Evolutionary conservation across 1,139 yeast genomes (phyloP), one percentile per base, ranked within the genome.

Genomic region (Pichia cactophila): DNA sequence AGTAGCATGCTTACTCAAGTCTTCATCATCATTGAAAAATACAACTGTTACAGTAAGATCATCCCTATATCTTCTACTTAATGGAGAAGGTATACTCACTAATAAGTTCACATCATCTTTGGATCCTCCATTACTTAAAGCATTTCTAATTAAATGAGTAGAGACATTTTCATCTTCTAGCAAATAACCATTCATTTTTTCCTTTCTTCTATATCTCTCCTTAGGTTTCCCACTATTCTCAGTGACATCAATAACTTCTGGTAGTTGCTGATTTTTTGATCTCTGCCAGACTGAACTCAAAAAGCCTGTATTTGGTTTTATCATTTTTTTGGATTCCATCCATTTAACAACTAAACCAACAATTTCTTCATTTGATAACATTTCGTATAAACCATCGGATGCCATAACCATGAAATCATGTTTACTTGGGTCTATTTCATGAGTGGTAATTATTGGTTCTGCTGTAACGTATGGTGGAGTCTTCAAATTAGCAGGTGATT

Each of bases 401-500:
- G 94, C 98, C 79, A 94, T 73, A 23, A 94, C 96, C 67, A 92
- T 70, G 60, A 94, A 92, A 62, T 88, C 95, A 55, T 89, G 82
- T 57, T 81, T 79, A 26, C 75, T 73, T 0, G 92, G 86, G 49
- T 75, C 74, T 45, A 94, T 78, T 61, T 82, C 79, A 12, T 94
- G 84, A 3, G 95, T 83, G 11, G 96, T 85, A 35, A 92, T 76
- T 31, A 84, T 96, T 0, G 99, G 99, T 63, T 84, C 90, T 0
- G 98, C 97, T 1, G 98, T 92, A 36, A 92, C 97, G 65, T 92
- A 92, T 0, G 99, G 99, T 6, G 99, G 98, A 1, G 96, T 83
- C 53, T 80, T 72, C 55, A 88, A 75, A 58, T 83, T 82, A 47
- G 80, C 78, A 4, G 97, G 97, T 45, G 86, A 79, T 52, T 83